These are phyloP conservation scores for Articulospora tetracladia DNA, from an alignment of 495 filamentous ascomycete genomes.

Conservation along the genomic window DNA sequence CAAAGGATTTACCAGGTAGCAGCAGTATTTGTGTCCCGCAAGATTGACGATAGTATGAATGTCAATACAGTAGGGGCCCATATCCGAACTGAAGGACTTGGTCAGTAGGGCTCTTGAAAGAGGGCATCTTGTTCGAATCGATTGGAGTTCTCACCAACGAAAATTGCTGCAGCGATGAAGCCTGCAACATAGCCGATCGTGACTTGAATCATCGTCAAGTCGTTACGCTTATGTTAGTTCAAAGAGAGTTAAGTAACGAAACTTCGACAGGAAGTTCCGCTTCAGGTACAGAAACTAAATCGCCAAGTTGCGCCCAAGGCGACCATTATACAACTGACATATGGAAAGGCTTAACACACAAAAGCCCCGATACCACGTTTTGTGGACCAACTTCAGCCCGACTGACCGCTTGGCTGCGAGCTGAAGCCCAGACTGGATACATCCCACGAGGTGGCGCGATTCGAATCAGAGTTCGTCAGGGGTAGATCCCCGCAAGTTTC, in stretches of 20 bases:
- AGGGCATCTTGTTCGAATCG: not conserved
- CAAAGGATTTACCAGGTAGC: slow-evolving; percentile 13
- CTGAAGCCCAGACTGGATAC: not conserved
- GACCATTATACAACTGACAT: too few species aligned
- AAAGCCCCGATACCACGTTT: too few species aligned
- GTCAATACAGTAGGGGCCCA: slow-evolving; percentile 8
- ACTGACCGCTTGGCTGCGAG: not conserved
- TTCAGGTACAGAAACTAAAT: not conserved
- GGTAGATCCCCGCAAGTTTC: not conserved
- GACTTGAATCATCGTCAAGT: slow-evolving; percentile 6
- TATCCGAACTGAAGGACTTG: slow-evolving; percentile 2
- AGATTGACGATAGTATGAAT: slow-evolving; percentile 8
- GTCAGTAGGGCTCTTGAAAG: not conserved
- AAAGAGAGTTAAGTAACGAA: not conserved
- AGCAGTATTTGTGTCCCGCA: slow-evolving; percentile 13
- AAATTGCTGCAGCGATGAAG: slow-evolving; percentile 8
- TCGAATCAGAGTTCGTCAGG: not conserved
- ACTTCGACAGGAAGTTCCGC: not conserved
- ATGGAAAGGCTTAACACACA: too few species aligned
- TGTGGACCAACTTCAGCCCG: too few species aligned
- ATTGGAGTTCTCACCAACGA: not conserved
- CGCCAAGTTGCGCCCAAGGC: too few species aligned
- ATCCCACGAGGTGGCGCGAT: not conserved
- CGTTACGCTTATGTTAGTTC: not conserved
- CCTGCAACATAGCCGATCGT: slow-evolving; percentile 17